Conservation (phyloP, 2,329 filamentous ascomycete genomes). For the Fusarium sambucinum region DNA sequence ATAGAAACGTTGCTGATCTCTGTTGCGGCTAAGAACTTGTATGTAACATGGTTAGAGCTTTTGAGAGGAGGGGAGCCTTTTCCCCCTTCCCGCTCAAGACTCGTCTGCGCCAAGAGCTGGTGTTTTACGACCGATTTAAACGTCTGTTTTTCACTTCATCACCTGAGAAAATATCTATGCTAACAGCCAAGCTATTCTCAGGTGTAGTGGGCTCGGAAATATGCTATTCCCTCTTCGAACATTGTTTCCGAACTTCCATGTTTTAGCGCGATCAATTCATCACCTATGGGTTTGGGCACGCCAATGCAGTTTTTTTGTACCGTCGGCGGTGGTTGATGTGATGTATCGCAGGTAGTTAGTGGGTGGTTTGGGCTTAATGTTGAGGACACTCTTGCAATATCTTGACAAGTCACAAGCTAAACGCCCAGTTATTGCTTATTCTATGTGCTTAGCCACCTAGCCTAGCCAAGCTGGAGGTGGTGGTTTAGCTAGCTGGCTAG, state of each 20-base stretch:
- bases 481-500: neutral
- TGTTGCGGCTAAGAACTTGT: neutral
- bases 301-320: neutral
- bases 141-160: neutral
- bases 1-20: constrained; percentile 26
- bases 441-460: neutral
- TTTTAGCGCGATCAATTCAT: constrained; percentile 36
- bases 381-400: constrained; percentile 6
- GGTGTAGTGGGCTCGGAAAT: constrained; percentile 21
- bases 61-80: neutral
- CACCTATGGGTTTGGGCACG: neutral
- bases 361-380: constrained; percentile 12
- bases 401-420: constrained; percentile 17
- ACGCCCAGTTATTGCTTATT: constrained; percentile 19
- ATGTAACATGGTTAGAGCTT: constrained; percentile 18
- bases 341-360: neutral
- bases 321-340: constrained; percentile 3
- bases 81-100: neutral
- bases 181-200: constrained; percentile 16
- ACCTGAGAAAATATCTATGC: neutral
- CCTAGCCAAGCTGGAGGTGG: neutral
- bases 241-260: constrained; percentile 38
- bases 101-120: neutral
- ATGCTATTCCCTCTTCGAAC: constrained; percentile 20
- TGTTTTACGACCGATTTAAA: neutral